Evolutionary conservation across 169 alveolate genomes (phyloP), one percentile per base, ranked within the genome.

Genomic region (Plasmodium inui): DNA sequence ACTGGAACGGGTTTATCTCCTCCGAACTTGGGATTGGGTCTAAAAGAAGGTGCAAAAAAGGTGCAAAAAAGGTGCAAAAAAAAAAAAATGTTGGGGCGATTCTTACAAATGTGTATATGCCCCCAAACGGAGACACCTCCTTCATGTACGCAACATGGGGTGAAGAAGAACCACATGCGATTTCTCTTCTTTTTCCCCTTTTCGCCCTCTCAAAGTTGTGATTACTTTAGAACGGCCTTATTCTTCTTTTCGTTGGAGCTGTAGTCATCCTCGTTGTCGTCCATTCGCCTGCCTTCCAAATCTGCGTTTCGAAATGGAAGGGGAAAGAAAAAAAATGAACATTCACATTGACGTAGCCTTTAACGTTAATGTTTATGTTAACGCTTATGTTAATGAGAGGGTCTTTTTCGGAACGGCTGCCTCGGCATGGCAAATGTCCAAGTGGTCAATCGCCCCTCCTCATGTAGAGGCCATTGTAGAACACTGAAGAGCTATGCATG

Each of bases 11-110:
- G 73, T 0, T 74, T 78, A 57, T 88, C 94, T 19, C 88, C 94
- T 17, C 57, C 94, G 82, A 88, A 88, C 41, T 86, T 72, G 17
- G 94, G 94, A 76, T 88, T 88, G 4, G 94, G 94, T 41, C 94
- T 88, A 26, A n/a, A 78, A 88, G 30, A 9, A 9, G 37, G 22
- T 9, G 37, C 10, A 46, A 46, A 12, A n/a, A 46, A 46, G n/a
- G 41, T 73, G 55, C 14, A 19, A 72, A 17, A 82, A 39, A 28
- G n/a, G n/a, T n/a, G n/a, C n/a, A 28, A 32, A 34, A 67, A 84
- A 22, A 67, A 84, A 22, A 22, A 14, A 19, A 9, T 41, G 74
- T 19, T 61, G 17, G 2, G 34, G 74, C n/a, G 3, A 61, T 61
- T 61, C 12, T n/a, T 61, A 61, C 74, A 61, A 61, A 61, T 61